phyloP scores from a whole-genome alignment of 2,329 filamentous ascomycete species.

The Ascochyta viciae-villosae region DNA sequence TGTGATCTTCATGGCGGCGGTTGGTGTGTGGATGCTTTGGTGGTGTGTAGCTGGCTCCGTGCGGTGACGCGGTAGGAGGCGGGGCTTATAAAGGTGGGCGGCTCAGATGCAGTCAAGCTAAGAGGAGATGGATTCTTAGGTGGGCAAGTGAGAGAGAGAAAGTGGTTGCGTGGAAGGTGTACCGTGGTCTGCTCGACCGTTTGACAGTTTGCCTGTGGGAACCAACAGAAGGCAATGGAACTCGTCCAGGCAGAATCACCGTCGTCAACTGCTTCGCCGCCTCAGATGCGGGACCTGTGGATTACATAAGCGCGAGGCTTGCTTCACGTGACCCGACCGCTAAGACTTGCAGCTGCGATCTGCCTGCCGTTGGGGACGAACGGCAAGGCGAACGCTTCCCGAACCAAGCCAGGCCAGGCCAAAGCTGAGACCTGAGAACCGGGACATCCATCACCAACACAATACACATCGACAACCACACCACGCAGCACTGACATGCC shows the following conservation, averaged over 20 bases:
- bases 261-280: slow-evolving; percentile 12
- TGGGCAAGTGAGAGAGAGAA: not conserved
- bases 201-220: slow-evolving; percentile 7
- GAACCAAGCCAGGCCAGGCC: not conserved
- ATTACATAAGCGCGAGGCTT: not conserved
- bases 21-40: slow-evolving; percentile 14
- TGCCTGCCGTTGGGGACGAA: not conserved
- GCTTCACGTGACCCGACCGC: slow-evolving; percentile 1
- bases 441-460: not conserved
- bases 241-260: slow-evolving; percentile 28
- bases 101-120: slow-evolving; percentile 5
- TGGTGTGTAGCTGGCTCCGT: slow-evolving; percentile 19
- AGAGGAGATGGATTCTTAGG: slow-evolving; percentile 2
- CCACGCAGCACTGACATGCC: slow-evolving; percentile 4
- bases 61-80: slow-evolving; percentile 31
- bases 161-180: not conserved
- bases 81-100: slow-evolving; percentile 33
- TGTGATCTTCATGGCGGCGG: slow-evolving; percentile 69
- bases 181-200: not conserved
- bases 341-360: slow-evolving; percentile 3
- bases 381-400: slow-evolving; percentile 1
- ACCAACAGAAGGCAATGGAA: slow-evolving; percentile 33
- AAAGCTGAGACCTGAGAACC: too few relatives aligned
- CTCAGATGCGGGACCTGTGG: slow-evolving; percentile 8
- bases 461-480: not conserved